These are phyloP conservation scores for Xylaria castorea DNA, from an alignment of 495 filamentous ascomycete genomes.

Conservation along the genomic window DNA sequence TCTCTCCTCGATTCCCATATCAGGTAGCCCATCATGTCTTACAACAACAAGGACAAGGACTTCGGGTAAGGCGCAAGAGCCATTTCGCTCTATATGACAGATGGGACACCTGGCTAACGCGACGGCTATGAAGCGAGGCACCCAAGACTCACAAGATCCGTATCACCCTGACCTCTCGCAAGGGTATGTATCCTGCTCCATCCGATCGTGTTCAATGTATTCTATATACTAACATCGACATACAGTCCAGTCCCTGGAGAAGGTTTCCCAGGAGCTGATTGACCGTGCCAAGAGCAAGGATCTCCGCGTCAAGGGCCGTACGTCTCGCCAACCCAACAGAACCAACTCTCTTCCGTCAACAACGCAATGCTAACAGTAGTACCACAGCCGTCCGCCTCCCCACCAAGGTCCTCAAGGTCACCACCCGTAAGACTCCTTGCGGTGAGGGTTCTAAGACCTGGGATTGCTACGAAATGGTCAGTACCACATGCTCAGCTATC, in stretches of 20 bases:
- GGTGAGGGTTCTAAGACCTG: constrained; percentile 99
- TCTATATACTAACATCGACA: constrained; percentile 49
- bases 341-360: not conserved
- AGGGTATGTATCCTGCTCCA: constrained; percentile 2
- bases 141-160: constrained; percentile 40
- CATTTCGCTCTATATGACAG: not conserved
- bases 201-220: not conserved
- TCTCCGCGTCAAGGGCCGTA: constrained; percentile 91
- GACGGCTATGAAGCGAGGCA: constrained; percentile 40
- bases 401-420: constrained; percentile 96
- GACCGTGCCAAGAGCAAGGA: constrained; percentile 99
- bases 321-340: constrained; percentile 11
- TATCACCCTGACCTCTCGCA: constrained; percentile 32
- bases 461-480: constrained; percentile 95
- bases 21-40: constrained; percentile 76
- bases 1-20: constrained; percentile 35
- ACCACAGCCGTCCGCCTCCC: constrained; percentile 96
- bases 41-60: constrained; percentile 95
- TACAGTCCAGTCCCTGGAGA: constrained; percentile 85
- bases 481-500: not conserved
- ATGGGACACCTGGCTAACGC: not conserved
- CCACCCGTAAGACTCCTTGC: constrained; percentile 86
- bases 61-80: constrained; percentile 54
- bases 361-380: constrained; percentile 58
- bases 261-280: constrained; percentile 97